phyloP scores from a whole-genome alignment of 257 asterid genomes.

The Solanum peruvianum region DNA sequence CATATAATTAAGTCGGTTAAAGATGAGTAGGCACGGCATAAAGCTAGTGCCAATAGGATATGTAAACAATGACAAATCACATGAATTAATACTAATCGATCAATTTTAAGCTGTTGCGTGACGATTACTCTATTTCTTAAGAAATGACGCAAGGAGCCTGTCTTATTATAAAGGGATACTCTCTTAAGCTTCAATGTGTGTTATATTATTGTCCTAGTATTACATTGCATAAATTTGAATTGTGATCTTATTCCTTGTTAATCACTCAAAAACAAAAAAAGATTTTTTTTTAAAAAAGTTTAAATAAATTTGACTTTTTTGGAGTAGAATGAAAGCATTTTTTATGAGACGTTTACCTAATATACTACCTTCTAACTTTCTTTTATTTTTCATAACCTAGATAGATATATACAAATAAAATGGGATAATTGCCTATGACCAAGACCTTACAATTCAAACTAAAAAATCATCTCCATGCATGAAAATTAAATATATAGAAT shows the following conservation, averaged over 20 bases:
- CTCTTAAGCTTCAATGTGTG: too few relatives aligned
- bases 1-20: too few relatives aligned
- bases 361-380: background rate
- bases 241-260: background rate
- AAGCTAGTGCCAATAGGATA: too few relatives aligned
- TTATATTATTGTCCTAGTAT: background rate
- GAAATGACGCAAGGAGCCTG: rapidly evolving
- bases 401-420: too few relatives aligned
- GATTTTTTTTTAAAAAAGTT: background rate
- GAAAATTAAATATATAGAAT: background rate
- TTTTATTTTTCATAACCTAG: background rate
- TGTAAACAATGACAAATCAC: too few relatives aligned
- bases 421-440: background rate
- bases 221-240: background rate
- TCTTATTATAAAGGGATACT: too few relatives aligned
- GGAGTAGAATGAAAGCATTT: background rate
- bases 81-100: rapidly evolving
- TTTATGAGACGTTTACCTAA: background rate
- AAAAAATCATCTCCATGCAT: background rate
- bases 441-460: background rate
- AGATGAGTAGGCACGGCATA: too few relatives aligned
- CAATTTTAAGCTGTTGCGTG: too few relatives aligned
- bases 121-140: too few relatives aligned
- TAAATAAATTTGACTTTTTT: background rate
- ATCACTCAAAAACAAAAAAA: background rate